A percentile compares a stretch with the other conserved stretches of the same genome.
Evolutionary conservation across 2,329 filamentous ascomycete species (phyloP).

Genomic region (Coniochaeta pulveracea): DNA sequence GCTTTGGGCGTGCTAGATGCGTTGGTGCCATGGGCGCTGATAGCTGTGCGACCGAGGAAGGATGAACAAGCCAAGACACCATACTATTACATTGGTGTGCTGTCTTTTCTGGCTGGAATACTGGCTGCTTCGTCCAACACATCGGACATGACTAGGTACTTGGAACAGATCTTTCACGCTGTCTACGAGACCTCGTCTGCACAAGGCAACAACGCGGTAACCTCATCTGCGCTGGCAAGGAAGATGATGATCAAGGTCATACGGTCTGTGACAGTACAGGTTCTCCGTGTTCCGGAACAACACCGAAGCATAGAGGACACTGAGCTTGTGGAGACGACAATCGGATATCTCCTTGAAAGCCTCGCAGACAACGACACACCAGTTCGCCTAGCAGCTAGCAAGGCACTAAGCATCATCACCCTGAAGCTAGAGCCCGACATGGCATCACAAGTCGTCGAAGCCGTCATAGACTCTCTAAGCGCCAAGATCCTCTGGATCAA

Average conservation of each 20-base stretch:
- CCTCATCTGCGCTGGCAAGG: constrained; percentile 65
- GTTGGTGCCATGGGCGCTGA: constrained; percentile 61
- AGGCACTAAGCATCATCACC: constrained; percentile 79
- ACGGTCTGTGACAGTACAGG: constrained; percentile 59
- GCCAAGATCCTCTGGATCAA: constrained; percentile 44
- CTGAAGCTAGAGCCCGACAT: constrained; percentile 69
- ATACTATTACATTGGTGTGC: constrained; percentile 66
- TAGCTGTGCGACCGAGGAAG: constrained; percentile 37
- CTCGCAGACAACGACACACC: constrained; percentile 84
- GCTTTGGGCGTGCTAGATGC: constrained; percentile 55
- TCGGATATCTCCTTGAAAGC: constrained; percentile 68
- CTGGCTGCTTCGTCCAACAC: constrained; percentile 59
- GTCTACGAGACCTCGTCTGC: constrained; percentile 42
- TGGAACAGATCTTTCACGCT: constrained; percentile 54
- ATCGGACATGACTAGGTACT: constrained; percentile 58
- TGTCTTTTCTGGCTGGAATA: constrained; percentile 71
- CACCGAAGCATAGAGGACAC: constrained; percentile 21
- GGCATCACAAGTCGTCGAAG: constrained; percentile 79
- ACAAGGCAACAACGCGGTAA: constrained; percentile 39
- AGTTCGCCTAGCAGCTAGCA: constrained; percentile 82
- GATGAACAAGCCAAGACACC: constrained; percentile 32
- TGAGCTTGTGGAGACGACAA: constrained; percentile 63
- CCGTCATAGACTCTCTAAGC: constrained; percentile 61
- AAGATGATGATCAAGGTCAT: constrained; percentile 81
- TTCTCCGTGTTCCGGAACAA: constrained; percentile 39